Base-by-base conservation (phyloP, 2,329 filamentous ascomycete species). In the Aspergillus aculeatinus region DNA sequence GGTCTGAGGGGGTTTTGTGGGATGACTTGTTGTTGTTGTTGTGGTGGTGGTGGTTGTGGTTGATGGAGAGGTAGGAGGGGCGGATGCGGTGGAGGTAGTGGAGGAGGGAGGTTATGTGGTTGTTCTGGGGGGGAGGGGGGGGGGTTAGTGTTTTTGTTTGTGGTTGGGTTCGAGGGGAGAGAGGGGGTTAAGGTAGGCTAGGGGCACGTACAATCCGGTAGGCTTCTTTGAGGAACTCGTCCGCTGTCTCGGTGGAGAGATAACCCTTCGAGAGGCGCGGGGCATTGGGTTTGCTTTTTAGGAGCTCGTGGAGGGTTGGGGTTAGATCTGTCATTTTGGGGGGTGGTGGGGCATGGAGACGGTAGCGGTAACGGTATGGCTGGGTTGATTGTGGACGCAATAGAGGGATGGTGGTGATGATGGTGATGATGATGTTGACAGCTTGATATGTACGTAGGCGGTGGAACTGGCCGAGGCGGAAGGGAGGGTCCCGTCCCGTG, bases 171-270 rank as follows among this genome's bases (percentile, higher is more conserved):
- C 29, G 10, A 42, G 31, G 10, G 19, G 3, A 10, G 50, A 7
- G 35, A n/a, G n/a, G 7, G 51, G 21, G 5, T 50, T 21, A 16
- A 29, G 6, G 21, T 21, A 27, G 12, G 12, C 35, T 52, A 35
- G 39, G 29, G 55, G 21, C 56, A 49, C 68, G 55, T 58, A 96
- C 93, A 76, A 98, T 97, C 73, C 89, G 87, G 78, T 96, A 95
- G 56, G 95, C 95, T 78, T 98, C 94, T 72, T 94, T 92, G 35
- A 98, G 81, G 73, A 98, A 99, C 69, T 90, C 89, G 74, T 97
- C 91, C 54, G 95, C 84, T 2, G 71, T 73, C 59, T 74, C 66
- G 29, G 70, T 68, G 27, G 61, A 56, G 48, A 65, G 60, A 35
- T 60, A 57, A 4, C 61, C 44, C 6, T 44, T 47, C 1, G 42